Conservation (phyloP, 2,329 filamentous ascomycete species). For the Exophiala alcalophila region DNA sequence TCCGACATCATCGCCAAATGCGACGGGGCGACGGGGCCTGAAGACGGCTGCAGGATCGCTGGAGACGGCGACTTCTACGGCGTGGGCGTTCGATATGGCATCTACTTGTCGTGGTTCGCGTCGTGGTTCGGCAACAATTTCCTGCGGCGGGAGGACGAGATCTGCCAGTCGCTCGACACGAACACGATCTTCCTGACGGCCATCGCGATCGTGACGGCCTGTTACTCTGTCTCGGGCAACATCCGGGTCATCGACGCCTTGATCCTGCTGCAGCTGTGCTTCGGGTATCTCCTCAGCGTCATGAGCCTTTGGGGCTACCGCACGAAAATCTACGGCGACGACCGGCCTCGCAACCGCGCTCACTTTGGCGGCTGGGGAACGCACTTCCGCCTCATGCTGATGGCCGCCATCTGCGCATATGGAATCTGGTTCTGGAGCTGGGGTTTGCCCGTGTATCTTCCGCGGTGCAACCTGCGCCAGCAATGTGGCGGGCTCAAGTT, state of each 20-base stretch:
- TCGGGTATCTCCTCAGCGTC: slow-evolving; percentile 14
- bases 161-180: slow-evolving; percentile 8
- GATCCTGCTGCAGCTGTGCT: slow-evolving; percentile 13
- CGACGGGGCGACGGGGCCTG: neutral
- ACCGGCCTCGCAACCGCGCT: slow-evolving; percentile 3
- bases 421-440: slow-evolving; percentile 5
- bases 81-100: slow-evolving; percentile 24
- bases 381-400: slow-evolving; percentile 13
- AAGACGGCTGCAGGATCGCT: neutral
- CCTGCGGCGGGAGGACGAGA: slow-evolving; percentile 7
- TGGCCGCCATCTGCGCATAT: slow-evolving; percentile 1
- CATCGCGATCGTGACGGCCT: slow-evolving; percentile 5
- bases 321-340: slow-evolving; percentile 5
- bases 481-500: slow-evolving; percentile 5
- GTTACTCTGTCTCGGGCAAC: slow-evolving; percentile 3
- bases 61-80: slow-evolving; percentile 25
- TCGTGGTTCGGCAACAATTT: slow-evolving; percentile 22
- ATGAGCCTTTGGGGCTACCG: slow-evolving; percentile 15
- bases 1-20: slow-evolving; percentile 1
- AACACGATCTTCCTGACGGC: slow-evolving; percentile 19
- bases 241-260: slow-evolving; percentile 14
- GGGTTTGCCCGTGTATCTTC: neutral
- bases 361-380: slow-evolving; percentile 19
- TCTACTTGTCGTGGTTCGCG: slow-evolving; percentile 27
- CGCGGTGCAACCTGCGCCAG: neutral